Percentiles rank a stretch among this genome's conserved stretches.
Conservation (phyloP, 805 yeast genomes). For the Kodamaea hsintzibuensis region DNA sequence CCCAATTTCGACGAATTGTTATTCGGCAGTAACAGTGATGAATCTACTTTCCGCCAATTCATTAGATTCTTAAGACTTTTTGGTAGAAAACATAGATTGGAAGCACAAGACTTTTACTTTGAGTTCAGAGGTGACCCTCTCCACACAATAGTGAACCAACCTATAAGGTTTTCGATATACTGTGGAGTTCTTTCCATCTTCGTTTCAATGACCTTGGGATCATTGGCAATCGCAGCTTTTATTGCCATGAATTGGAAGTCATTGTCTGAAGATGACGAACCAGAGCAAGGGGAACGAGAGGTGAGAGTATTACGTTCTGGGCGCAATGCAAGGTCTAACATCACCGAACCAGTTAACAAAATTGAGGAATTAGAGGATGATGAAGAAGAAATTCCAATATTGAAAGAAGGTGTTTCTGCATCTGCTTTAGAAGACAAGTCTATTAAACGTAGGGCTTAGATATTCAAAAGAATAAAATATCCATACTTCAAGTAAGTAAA, state of each 20-base stretch:
- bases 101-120: constrained; percentile 33
- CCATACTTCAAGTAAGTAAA: not conserved
- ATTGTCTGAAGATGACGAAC: constrained; percentile 11
- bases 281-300: not conserved
- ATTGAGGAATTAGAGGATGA: constrained; percentile 5
- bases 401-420: not conserved
- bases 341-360: not conserved
- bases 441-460: not conserved
- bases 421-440: not conserved
- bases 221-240: constrained; percentile 38
- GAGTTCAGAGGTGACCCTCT: constrained; percentile 49
- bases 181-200: constrained; percentile 41
- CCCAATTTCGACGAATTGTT: constrained; percentile 37
- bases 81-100: constrained; percentile 19
- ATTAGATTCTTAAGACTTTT: constrained; percentile 19
- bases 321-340: not conserved
- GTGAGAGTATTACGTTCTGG: not conserved
- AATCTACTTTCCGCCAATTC: constrained; percentile 16
- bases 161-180: constrained; percentile 52
- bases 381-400: constrained; percentile 1
- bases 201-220: constrained; percentile 45
- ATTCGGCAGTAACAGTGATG: constrained; percentile 16
- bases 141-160: constrained; percentile 43
- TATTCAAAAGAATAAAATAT: not conserved
- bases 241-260: constrained; percentile 17